Base-by-base conservation (phyloP, 768 basidiomycete species). In the Postia placenta region DNA sequence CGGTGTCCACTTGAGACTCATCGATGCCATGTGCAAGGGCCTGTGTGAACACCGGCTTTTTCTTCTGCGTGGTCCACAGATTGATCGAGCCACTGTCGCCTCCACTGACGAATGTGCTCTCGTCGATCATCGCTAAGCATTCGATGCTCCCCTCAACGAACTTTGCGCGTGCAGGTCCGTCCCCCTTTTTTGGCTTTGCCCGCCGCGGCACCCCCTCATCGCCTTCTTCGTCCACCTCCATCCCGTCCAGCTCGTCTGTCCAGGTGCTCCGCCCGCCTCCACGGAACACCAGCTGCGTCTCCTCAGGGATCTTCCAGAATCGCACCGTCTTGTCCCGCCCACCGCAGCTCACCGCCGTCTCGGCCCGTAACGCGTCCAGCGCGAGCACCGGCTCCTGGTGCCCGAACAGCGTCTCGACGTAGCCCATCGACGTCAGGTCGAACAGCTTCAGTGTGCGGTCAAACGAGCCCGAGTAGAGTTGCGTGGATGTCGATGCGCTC, bases 1-100 rank as follows among this genome's bases (percentile, higher is more conserved):
- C 91, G 0, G 83, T 81, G 48, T 86, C 79, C 1, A 86, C 87
- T 12, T 74, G 66, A 5, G 74, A 70, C 63, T 87, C 80, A 55
- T 87, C 76, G 38, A 93, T 67, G 4, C 96, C 96, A 64, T 99
- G 96, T 3, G 92, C 89, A 39, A 97, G 69, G 5, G 85, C 74
- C 50, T 87, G 80, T 0, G 85, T 90, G 67, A 89, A 96, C 38
- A 95, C 70, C 0, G 96, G 92, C 67, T 98, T 98, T 73, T 98
- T 97, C 75, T 92, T 95, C 52, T 79, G 77, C 9, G 81, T 96
- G 25, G 76, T 80, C 93, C 95, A 99, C 3, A 99, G 75, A 52
- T 79, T 88, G 61, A 99, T 83, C n/a, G 93, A 86, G 0, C 94
- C 96, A 60, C 89, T 94, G 65, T 99, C 94, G 3, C 96, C 96